Evolutionary conservation across 192 early-diverging fungal species (phyloP), one percentile per base, ranked within the genome.

Genomic region (Gonapodya prolifera): DNA sequence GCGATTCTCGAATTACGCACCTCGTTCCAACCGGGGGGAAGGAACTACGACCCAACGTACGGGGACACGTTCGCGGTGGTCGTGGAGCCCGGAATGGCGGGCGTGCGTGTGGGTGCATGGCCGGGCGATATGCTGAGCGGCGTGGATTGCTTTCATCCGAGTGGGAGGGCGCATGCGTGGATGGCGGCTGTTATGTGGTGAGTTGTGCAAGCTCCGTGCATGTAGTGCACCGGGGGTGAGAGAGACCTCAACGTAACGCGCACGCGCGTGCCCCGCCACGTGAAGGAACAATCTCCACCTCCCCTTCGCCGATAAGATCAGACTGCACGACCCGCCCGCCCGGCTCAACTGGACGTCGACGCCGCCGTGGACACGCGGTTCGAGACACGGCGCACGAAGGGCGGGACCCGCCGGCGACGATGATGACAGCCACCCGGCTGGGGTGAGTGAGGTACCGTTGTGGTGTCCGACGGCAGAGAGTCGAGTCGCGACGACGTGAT

Each of bases 81-180:
- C 33, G 81, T 83, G 34, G 85, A 89, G 2, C 87, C 83, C 30
- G 34, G 84, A 1, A 70, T 84, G 16, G 36, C 34, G 18, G 33
- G 79, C 30, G 77, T 85, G 0, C 69, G 82, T 61, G 71, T 90
- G 2, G 31, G 34, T 31, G 75, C 78, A 0, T 87, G 85, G 83
- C 79, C 83, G 0, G 80, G 85, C 33, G 69, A 84, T 30, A 80
- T 78, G 32, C 76, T 90, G 32, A 87, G 84, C 71, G 79, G 83
- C 71, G 77, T 84, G 70, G 89, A 90, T 70, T 90, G 89, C 76
- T 90, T 90, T 81, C 89, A 90, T 81, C 89, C 89, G 23, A 78
- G 78, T 23, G 75, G 70, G 36, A 70, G 77, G 1, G 79, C 79
- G 18, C 81, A 84, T 76, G 33, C 34, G 18, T 81, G 77, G 79